Evolutionary conservation across 2,329 filamentous ascomycete genomes (phyloP).

Genomic region (Diaporthe citriasiana): DNA sequence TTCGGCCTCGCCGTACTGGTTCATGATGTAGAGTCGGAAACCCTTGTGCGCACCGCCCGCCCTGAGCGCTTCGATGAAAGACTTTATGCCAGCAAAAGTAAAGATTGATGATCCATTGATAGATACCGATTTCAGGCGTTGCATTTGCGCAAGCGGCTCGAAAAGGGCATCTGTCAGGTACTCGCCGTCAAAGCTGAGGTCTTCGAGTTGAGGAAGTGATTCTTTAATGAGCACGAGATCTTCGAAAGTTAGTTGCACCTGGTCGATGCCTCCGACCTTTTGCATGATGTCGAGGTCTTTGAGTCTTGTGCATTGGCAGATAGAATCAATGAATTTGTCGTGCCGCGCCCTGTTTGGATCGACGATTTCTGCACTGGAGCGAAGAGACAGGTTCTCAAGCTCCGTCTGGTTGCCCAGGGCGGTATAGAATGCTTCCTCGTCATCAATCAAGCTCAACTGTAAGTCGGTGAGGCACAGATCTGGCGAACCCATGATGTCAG

Average conservation of each 20-base stretch:
- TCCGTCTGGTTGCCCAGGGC: constrained; percentile 64
- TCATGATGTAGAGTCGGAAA: constrained; percentile 52
- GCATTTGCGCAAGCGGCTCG: constrained; percentile 52
- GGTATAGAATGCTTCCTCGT: constrained; percentile 65
- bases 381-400: constrained; percentile 53
- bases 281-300: constrained; percentile 66
- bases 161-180: constrained; percentile 64
- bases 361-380: constrained; percentile 43
- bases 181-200: constrained; percentile 69
- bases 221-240: constrained; percentile 64
- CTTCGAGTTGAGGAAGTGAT: constrained; percentile 64
- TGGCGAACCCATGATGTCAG: constrained; percentile 58
- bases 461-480: constrained; percentile 62
- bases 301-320: constrained; percentile 66
- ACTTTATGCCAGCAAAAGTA: constrained; percentile 62
- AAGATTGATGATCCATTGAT: constrained; percentile 70
- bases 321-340: constrained; percentile 52
- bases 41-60: constrained; percentile 46
- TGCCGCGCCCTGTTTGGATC: constrained; percentile 52
- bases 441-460: constrained; percentile 61
- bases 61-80: constrained; percentile 56
- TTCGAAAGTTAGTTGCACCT: constrained; percentile 61
- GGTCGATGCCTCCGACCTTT: constrained; percentile 34
- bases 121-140: constrained; percentile 64
- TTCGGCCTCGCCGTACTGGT: constrained; percentile 50